Conservation (phyloP, 2,329 filamentous ascomycete species). For the Cytospora leucostoma region DNA sequence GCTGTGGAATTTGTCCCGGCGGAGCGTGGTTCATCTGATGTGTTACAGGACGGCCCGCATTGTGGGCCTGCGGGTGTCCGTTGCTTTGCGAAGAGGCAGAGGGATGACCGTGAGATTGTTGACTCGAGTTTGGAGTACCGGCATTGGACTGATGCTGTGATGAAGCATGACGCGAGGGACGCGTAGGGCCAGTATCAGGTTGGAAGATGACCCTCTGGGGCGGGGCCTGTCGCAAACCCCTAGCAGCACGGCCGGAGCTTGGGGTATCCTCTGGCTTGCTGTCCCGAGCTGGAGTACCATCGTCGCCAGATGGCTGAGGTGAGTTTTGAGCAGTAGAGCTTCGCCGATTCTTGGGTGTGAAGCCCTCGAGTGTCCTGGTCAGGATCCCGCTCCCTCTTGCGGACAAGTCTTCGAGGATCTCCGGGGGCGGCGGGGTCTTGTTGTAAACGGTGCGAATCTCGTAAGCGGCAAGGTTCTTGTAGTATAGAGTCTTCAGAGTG, state of each 20-base stretch:
- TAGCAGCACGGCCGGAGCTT: conserved; percentile 58
- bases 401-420: conserved; percentile 84
- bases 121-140: conserved; percentile 33
- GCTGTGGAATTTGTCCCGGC: conserved; percentile 35
- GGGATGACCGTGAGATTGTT: conserved; percentile 32
- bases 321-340: conserved; percentile 56
- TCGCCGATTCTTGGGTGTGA: conserved; percentile 50
- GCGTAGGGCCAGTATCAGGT: conserved; percentile 68
- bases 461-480: conserved; percentile 85
- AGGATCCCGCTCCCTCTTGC: conserved; percentile 82
- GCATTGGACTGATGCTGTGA: conserved; percentile 43
- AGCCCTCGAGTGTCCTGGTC: conserved; percentile 78
- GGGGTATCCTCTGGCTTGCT: conserved; percentile 52
- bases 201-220: conserved; percentile 84
- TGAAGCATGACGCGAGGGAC: conserved; percentile 62
- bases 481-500: conserved; percentile 83
- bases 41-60: conserved; percentile 16
- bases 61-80: conserved; percentile 18
- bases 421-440: conserved; percentile 80
- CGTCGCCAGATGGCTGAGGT: conserved; percentile 60
- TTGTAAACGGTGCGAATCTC: conserved; percentile 79
- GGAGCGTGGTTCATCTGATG: conserved; percentile 23
- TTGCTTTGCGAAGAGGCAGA: conserved; percentile 34
- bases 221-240: conserved; percentile 77
- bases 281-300: conserved; percentile 59